These are phyloP conservation scores for Eucalyptus erythrocorys DNA, from an alignment of 345 rosid genomes.

Conservation along the genomic window DNA sequence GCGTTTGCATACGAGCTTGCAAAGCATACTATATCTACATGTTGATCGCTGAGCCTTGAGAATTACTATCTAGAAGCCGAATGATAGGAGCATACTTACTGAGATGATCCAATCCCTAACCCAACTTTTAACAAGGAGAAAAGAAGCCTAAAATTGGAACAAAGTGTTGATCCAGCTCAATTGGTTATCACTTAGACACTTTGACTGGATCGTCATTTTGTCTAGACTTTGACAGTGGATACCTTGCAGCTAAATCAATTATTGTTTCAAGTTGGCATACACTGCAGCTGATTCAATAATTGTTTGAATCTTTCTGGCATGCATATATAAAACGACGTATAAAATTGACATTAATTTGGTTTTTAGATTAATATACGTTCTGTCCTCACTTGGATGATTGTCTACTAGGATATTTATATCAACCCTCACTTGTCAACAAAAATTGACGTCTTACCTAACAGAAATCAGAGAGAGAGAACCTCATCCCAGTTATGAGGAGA, in stretches of 20 bases:
- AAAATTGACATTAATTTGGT: neutral
- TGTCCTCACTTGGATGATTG: neutral
- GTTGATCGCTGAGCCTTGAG: neutral
- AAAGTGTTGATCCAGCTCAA: neutral
- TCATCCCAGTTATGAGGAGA: neutral
- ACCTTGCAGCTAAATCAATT: neutral
- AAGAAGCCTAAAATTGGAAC: neutral
- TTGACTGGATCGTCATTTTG: neutral
- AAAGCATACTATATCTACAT: neutral
- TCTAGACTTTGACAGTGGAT: neutral
- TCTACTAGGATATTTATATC: neutral
- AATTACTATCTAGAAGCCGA: neutral
- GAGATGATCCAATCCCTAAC: neutral
- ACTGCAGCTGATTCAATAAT: neutral
- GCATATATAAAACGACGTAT: neutral
- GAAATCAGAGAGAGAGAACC: neutral
- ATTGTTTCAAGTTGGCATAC: neutral
- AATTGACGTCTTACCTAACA: neutral
- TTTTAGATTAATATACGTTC: neutral
- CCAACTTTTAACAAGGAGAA: neutral
- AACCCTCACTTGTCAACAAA: neutral
- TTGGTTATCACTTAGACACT: neutral
- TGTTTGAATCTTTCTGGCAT: neutral
- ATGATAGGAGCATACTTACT: neutral
- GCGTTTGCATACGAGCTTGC: neutral